Evolutionary conservation across 2,329 filamentous ascomycete genomes (phyloP), one percentile per base, ranked within the genome.

Genomic region (Microdochium bolleyi): DNA sequence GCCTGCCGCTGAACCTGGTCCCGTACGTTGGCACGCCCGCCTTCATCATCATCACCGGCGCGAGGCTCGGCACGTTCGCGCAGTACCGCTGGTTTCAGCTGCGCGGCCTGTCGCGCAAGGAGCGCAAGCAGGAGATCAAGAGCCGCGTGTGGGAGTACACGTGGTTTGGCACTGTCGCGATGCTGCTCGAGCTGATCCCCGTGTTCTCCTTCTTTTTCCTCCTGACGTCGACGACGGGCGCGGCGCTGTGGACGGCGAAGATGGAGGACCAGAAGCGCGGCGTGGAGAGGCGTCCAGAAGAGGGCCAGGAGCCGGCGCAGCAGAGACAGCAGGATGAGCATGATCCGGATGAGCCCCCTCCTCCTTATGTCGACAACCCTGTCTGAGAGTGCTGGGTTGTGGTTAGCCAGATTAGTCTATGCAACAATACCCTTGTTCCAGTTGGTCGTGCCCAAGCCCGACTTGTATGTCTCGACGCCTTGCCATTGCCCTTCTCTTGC

Each of bases 171-270:
- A 89, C 88, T 1, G 78, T 94, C 3, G 89, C 91, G 50, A 82
- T 96, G 73, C 67, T 90, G 7, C 70, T 97, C 25, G 89, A 96
- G 70, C 78, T 97, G n/a, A 78, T 96, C 9, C 94, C 94, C 1
- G 78, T 92, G 13, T 70, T 96, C 49, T 95, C 88, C n/a, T 95
- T 99, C 78, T 84, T 97, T 65, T 96, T 97, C 67, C 77, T 97
- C 38, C 72, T 99, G 58, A 96, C 92, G 0, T 91, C 88, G 2
- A 87, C 92, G 1, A 83, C 84, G 21, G 94, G 92, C 2, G 86
- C 89, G 46, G 92, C 90, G 1, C 73, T 97, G 34, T 97, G 92
- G 92, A 89, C 84, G 2, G 85, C 85, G 2, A 83, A 86, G 58
- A 71, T 96, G 50, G 92, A 97, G 68, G 75, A 82, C 52, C 73